Base-by-base conservation (phyloP, 148 eudicot species). In the Arctostaphylos glauca region DNA sequence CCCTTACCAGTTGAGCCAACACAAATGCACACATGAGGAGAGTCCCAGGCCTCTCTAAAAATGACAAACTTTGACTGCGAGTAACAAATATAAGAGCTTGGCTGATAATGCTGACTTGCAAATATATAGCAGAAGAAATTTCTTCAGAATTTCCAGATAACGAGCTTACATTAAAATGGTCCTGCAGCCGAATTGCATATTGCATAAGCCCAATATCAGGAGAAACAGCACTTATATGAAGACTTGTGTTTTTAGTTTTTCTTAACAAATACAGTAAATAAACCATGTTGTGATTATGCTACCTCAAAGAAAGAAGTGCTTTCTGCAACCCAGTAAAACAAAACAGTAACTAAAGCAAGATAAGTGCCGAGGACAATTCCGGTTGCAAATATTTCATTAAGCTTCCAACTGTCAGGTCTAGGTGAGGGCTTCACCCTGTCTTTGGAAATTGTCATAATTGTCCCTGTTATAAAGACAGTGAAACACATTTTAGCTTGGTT, bases 31-130 rank as follows among this genome's bases (percentile, higher is more conserved):
- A 86, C 87, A 93, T 89, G 64, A 93, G 80, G 8, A 91, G 88
- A 81, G 82, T 76, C 76, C 96, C 96, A 9, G 96, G 96, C 80
- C 93, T 89, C 90, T 93, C 96, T 19, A 92, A 77, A 81, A 90
- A 93, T 43, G 96, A 93, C 96, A 93, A 93, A 82, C 92, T 90
- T 83, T 89, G 93, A 81, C 94, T 91, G 73, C 96, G 94, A 76
- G 96, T 93, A 50, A 93, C 96, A 79, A 93, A 93, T 80, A 93
- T 93, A 76, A 93, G 96, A 77, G 96, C 96, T 84, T 93, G 96
- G 66, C 96, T 93, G 78, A 93, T 90, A 84, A 89, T 89, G 88
- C 96, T 93, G 84, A 91, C 96, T 93, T 93, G 96, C 83, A 93
- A 86, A 88, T 93, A 93, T 18, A 93, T 67, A 77, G 96, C 94